Evolutionary conservation across 441 rosid species (phyloP), one percentile per base, ranked within the genome.

Genomic region (Erodium chrysanthum): DNA sequence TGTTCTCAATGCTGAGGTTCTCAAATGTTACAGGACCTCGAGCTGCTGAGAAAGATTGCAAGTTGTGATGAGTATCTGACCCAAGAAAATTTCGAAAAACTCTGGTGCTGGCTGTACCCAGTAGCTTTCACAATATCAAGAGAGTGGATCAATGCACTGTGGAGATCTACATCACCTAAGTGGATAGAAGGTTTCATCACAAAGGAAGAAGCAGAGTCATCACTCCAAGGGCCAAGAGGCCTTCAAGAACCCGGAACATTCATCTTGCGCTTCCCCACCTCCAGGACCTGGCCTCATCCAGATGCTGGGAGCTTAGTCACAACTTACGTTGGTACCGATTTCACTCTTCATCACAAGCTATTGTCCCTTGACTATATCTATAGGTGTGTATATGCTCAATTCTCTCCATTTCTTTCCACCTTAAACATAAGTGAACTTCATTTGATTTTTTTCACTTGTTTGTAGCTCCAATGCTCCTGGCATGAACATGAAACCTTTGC

Each of bases 251-350:
- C 93, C 0, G 98, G 98, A 17, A 90, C 96, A 5, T 92, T 89
- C 76, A 71, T 88, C 29, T 82, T 92, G 50, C 80, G 93, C 62
- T 89, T 92, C 76, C 98, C 98, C 33, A 81, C 82, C 74, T 85
- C 91, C 60, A 85, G 98, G 85, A 89, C 85, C 80, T 92, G 98
- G 96, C 95, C 97, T 31, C 97, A 92, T 70, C 91, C 96, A n/a
- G 97, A 89, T 74, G 88, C 97, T 7, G 96, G 97, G 75, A 78
- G 84, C 84, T 81, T 92, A 70, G 74, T 92, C 66, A 95, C 84
- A 73, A 82, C 89, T 58, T 89, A 85, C 70, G 84, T 92, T 58
- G 87, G 89, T 68, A 68, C 71, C n/a, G 95, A 88, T 75, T 82
- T 75, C 54, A 42, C 75, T 40, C 64, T 88, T 68, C 90, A 80